Conservation (phyloP, 306 rosid genomes). For the Cicer pinnatifidum region DNA sequence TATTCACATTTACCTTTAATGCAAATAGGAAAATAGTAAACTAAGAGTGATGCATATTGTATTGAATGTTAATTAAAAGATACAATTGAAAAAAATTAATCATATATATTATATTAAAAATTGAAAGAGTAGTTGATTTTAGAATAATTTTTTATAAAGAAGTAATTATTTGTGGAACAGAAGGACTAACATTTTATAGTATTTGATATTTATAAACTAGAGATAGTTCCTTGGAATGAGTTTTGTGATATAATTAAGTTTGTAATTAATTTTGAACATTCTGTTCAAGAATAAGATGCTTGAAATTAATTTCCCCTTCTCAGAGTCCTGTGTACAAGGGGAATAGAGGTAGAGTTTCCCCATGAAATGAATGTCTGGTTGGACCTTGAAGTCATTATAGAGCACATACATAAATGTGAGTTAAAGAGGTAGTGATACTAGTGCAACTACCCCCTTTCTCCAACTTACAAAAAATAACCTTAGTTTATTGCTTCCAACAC, state of each 20-base stretch:
- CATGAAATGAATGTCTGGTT: conserved; percentile 86
- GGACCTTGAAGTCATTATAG: conserved; percentile 57
- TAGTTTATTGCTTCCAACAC: conserved; percentile 73
- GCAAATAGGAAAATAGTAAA: no score
- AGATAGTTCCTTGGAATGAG: conserved; percentile 71
- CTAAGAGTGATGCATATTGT: no score
- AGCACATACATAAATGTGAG: conserved; percentile 56
- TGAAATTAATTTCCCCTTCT: conserved; percentile 20
- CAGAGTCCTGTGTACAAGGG: conserved; percentile 38
- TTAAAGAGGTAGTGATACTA: conserved; percentile 59
- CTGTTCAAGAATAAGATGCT: conserved; percentile 40
- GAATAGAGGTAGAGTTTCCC: conserved; percentile 55
- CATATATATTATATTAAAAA: no score
- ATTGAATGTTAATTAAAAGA: no score
- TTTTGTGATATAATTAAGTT: conserved; percentile 35
- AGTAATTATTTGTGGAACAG: no score
- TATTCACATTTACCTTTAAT: no score
- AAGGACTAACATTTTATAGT: no score
- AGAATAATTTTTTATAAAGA: no score
- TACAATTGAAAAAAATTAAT: no score
- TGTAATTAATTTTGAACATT: conserved; percentile 49
- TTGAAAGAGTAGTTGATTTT: no score
- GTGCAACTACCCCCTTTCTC: conserved; percentile 67
- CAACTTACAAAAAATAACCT: conserved; percentile 27
- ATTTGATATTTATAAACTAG: background rate